Conservation (phyloP, 2,329 filamentous ascomycete genomes). For the Xylariaceae sp. region DNA sequence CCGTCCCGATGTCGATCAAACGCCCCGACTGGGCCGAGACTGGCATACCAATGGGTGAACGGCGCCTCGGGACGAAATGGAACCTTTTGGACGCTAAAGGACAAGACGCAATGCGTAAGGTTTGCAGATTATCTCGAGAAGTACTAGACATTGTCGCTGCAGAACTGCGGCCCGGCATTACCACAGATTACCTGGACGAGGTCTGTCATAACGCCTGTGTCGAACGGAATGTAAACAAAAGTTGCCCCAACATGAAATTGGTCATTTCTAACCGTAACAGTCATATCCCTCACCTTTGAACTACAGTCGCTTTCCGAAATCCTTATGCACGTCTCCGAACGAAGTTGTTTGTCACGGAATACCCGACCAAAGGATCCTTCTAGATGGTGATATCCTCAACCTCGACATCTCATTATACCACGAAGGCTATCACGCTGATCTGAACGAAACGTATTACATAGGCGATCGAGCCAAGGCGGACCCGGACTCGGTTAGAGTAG, state of each 20-base stretch:
- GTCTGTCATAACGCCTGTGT: conserved; percentile 94
- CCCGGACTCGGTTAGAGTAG: conserved; percentile 85
- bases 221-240: conserved; percentile 78
- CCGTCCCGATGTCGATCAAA: conserved; percentile 78
- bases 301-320: conserved; percentile 97
- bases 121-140: conserved; percentile 84
- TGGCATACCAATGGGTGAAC: conserved; percentile 72
- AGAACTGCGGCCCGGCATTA: conserved; percentile 85
- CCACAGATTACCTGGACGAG: conserved; percentile 93
- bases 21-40: conserved; percentile 88
- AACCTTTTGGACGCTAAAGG: conserved; percentile 79
- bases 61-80: conserved; percentile 77
- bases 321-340: conserved; percentile 94
- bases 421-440: conserved; percentile 91
- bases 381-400: conserved; percentile 96
- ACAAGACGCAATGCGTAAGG: conserved; percentile 90
- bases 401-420: conserved; percentile 96
- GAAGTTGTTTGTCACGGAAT: conserved; percentile 99
- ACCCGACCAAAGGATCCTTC: conserved; percentile 83
- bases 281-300: conserved; percentile 94
- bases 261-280: conserved; percentile 53
- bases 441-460: conserved; percentile 99
- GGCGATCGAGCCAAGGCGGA: conserved; percentile 85
- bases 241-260: not conserved
- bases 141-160: conserved; percentile 90